These are phyloP conservation scores for Nevesoporus exiguus DNA, from an alignment of 768 basidiomycete genomes.

Conservation along the genomic window DNA sequence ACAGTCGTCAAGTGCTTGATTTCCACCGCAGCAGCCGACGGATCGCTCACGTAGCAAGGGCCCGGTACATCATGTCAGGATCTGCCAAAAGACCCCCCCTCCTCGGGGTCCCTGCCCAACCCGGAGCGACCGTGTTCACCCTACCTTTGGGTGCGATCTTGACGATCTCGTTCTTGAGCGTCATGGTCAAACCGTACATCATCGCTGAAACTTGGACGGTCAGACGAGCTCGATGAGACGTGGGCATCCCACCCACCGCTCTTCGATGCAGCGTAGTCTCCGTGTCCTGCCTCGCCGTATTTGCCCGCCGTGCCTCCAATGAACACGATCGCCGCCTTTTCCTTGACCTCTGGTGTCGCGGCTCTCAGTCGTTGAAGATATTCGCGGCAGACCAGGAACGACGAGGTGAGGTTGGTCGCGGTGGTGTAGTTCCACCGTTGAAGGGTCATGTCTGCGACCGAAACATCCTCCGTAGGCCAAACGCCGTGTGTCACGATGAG, in stretches of 20 bases:
- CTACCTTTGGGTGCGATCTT: slow-evolving; percentile 65
- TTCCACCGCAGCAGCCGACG: not conserved
- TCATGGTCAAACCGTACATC: slow-evolving; percentile 68
- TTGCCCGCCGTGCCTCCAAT: slow-evolving; percentile 73
- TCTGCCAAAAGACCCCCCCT: slow-evolving; percentile 55
- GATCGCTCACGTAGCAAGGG: slow-evolving; percentile 61
- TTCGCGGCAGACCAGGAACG: slow-evolving; percentile 65
- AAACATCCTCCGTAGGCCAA: slow-evolving; percentile 42
- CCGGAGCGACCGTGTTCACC: slow-evolving; percentile 70
- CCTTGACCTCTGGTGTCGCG: slow-evolving; percentile 41
- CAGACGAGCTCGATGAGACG: not conserved
- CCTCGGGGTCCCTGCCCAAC: slow-evolving; percentile 66
- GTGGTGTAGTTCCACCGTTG: slow-evolving; percentile 63
- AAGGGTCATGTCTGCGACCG: slow-evolving; percentile 56
- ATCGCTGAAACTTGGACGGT: slow-evolving; percentile 41
- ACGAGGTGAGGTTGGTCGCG: slow-evolving; percentile 58
- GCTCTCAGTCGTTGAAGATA: slow-evolving; percentile 47
- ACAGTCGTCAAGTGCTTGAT: not conserved
- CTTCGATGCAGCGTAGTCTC: slow-evolving; percentile 65
- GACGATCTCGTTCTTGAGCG: slow-evolving; percentile 80
- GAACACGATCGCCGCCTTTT: slow-evolving; percentile 57
- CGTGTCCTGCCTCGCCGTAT: slow-evolving; percentile 65
- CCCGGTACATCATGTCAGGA: slow-evolving; percentile 49
- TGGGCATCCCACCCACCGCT: slow-evolving; percentile 44
- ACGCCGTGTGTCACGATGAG: slow-evolving; percentile 62